phyloP scores from a whole-genome alignment of 192 early-diverging fungal species.

The Linnemannia zychae region DNA sequence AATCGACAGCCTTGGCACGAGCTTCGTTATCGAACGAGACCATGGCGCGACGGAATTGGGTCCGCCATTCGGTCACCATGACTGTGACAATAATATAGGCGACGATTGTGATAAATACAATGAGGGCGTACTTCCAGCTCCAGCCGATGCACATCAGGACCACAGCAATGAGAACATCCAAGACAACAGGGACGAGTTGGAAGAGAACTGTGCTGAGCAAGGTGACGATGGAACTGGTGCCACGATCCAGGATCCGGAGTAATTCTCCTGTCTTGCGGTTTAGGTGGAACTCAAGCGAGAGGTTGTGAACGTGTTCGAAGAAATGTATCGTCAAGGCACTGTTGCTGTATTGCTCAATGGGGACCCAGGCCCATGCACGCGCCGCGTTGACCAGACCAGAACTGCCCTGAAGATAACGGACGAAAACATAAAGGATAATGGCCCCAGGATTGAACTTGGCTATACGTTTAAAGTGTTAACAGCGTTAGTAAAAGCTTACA shows the following conservation, averaged over 20 bases:
- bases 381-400: conserved; percentile 81
- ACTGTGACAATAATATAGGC: conserved; percentile 89
- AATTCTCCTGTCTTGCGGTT: conserved; percentile 96
- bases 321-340: conserved; percentile 91
- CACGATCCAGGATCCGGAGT: conserved; percentile 90
- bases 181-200: conserved; percentile 91
- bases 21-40: conserved; percentile 90
- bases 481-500: neutral
- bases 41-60: conserved; percentile 82
- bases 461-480: neutral
- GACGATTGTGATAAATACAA: conserved; percentile 90
- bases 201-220: conserved; percentile 88
- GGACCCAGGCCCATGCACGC: conserved; percentile 94
- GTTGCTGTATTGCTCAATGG: conserved; percentile 93
- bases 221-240: conserved; percentile 78
- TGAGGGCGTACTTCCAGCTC: conserved; percentile 83
- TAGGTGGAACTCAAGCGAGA: conserved; percentile 94
- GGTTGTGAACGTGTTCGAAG: conserved; percentile 89
- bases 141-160: conserved; percentile 75
- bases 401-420: conserved; percentile 84
- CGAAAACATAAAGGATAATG: conserved; percentile 72
- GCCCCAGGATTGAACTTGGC: conserved; percentile 64
- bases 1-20: conserved; percentile 91
- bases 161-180: conserved; percentile 89
- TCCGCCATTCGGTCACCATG: conserved; percentile 89